Percentiles rank a stretch among this genome's conserved stretches.
Conservation (phyloP, 2,329 filamentous ascomycete species). For the Paracamarosporium sp. region DNA sequence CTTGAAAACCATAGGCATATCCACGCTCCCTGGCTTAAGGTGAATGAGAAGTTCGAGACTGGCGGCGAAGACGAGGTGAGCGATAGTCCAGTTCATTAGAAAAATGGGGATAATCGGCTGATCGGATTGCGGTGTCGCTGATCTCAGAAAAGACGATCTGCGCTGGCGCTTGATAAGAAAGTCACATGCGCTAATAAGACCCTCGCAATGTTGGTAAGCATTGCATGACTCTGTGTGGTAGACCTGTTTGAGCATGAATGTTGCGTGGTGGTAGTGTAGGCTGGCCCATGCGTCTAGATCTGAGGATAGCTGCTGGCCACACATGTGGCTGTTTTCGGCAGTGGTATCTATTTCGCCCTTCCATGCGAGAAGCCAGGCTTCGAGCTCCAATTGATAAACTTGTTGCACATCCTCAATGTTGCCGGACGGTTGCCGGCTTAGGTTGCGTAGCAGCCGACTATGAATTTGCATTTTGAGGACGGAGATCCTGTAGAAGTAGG, state of each 20-base stretch:
- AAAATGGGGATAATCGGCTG: neutral
- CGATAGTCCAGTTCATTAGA: neutral
- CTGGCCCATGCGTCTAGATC: neutral
- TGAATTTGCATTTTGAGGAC: constrained; percentile 1
- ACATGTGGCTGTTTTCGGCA: neutral
- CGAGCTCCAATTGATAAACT: neutral
- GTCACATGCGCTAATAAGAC: neutral
- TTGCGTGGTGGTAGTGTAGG: neutral
- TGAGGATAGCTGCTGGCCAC: neutral
- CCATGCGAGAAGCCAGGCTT: neutral
- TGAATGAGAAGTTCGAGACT: neutral
- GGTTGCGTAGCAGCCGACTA: neutral
- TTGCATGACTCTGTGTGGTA: neutral
- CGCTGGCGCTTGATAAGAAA: neutral
- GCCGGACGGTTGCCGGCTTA: neutral
- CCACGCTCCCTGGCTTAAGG: neutral
- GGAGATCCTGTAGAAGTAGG: neutral
- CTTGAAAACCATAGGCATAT: neutral
- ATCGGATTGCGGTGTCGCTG: neutral
- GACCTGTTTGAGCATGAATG: neutral
- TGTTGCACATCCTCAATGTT: neutral
- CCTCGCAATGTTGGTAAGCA: neutral
- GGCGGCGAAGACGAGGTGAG: neutral
- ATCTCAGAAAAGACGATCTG: neutral
- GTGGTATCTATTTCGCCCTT: neutral